These are phyloP conservation scores for Aeschynomene evenia DNA, from an alignment of 306 rosid species.

Conservation along the genomic window DNA sequence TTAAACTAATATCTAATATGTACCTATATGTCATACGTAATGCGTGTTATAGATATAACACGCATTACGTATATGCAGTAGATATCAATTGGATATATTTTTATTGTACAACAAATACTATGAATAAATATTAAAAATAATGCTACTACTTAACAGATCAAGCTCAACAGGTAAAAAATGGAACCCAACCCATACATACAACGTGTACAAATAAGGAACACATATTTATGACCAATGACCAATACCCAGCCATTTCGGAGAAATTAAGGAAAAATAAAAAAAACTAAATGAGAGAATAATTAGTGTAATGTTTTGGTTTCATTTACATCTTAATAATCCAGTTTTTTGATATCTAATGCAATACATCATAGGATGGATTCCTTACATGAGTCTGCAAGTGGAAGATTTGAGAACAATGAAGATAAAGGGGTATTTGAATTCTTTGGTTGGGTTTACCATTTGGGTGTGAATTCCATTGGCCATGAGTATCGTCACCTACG, in stretches of 20 bases:
- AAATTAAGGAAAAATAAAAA: conserved; percentile 4
- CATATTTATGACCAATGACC: not conserved
- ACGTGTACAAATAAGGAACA: conserved; percentile 23
- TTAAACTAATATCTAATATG: no score
- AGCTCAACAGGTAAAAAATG: not conserved
- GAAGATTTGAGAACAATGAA: conserved; percentile 34
- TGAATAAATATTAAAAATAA: not conserved
- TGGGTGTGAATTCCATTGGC: conserved; percentile 80
- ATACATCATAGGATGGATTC: conserved; percentile 20
- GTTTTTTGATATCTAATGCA: not conserved
- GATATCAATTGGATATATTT: no score
- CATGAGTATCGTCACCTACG: conserved; percentile 78
- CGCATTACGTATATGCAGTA: no score
- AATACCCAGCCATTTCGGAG: not conserved
- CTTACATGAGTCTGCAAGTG: not conserved
- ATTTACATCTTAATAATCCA: not conserved
- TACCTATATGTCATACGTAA: no score
- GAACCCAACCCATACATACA: not conserved
- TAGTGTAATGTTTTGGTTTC: not conserved
- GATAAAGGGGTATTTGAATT: conserved; percentile 54
- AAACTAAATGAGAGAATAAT: not conserved
- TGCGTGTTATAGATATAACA: no score
- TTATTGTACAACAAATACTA: no score
- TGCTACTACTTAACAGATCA: not conserved
- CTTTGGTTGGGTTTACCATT: conserved; percentile 88